These are phyloP conservation scores for Oryza coarctata DNA, from an alignment of 176 grass and related monocot species.

Conservation along the genomic window DNA sequence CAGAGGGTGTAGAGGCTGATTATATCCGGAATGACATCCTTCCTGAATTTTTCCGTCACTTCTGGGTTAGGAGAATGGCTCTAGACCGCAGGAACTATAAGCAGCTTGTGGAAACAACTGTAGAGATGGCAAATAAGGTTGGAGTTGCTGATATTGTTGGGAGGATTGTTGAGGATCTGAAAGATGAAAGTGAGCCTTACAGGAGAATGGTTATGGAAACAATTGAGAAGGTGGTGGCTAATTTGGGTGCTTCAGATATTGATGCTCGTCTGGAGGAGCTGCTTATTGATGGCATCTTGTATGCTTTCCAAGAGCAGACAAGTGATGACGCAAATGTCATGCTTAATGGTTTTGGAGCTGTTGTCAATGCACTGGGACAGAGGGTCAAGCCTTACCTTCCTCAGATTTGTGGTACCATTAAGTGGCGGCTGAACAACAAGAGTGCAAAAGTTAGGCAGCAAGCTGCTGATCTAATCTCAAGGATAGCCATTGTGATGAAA, in stretches of 20 bases:
- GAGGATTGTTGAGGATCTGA: slow-evolving; percentile 88
- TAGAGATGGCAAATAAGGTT: slow-evolving; percentile 96
- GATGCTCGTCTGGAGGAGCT: slow-evolving; percentile 91
- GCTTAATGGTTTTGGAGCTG: slow-evolving; percentile 99
- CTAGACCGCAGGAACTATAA: slow-evolving; percentile 97
- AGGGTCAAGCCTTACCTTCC: slow-evolving; percentile 94
- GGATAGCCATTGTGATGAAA: slow-evolving; percentile 97
- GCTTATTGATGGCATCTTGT: slow-evolving; percentile 95
- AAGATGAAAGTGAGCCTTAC: slow-evolving; percentile 96
- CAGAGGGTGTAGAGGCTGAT: slow-evolving; percentile 93
- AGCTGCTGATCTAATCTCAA: slow-evolving; percentile 93
- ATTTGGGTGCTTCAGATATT: slow-evolving; percentile 94
- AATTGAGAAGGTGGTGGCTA: slow-evolving; percentile 95
- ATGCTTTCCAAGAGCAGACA: slow-evolving; percentile 99
- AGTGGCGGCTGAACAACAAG: slow-evolving; percentile 97
- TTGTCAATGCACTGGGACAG: slow-evolving; percentile 86
- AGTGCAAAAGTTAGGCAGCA: slow-evolving; percentile 98
- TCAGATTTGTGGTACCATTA: slow-evolving; percentile 99
- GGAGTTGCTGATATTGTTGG: slow-evolving; percentile 92
- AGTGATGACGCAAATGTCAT: slow-evolving; percentile 99
- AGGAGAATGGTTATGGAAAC: slow-evolving; percentile 99
- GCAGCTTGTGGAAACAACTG: slow-evolving; percentile 96
- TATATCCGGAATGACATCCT: slow-evolving; percentile 86
- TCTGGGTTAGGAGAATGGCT: slow-evolving; percentile 96
- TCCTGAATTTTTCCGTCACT: slow-evolving; percentile 87